A percentile compares a stretch with the other conserved stretches of the same genome.
These are phyloP conservation scores for Cystofilobasidium macerans DNA, from an alignment of 768 basidiomycete genomes.

Conservation along the genomic window DNA sequence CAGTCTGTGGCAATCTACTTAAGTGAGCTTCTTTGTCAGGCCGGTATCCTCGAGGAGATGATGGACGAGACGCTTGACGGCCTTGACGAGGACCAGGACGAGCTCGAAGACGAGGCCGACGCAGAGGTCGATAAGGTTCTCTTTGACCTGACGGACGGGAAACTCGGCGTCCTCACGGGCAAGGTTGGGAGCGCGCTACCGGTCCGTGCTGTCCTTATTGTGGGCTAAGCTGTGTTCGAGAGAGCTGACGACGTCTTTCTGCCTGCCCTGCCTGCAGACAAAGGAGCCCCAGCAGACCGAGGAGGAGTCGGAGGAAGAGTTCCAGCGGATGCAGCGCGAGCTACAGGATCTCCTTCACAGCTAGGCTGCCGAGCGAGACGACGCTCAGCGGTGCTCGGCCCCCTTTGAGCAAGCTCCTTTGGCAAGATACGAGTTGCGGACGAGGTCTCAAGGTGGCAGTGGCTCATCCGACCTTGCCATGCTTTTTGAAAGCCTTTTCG, in stretches of 20 bases:
- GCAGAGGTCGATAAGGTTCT: conserved; percentile 94
- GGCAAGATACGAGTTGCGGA: no score
- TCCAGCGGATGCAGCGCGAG: conserved; percentile 83
- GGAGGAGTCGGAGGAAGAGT: conserved; percentile 71
- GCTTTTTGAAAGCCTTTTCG: no score
- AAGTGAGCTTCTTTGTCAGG: no score
- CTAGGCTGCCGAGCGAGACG: conserved; percentile 34
- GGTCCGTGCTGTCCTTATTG: conserved; percentile 20
- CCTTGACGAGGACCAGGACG: conserved; percentile 77
- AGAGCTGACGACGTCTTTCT: background rate
- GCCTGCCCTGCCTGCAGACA: background rate
- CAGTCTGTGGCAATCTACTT: conserved; percentile 22
- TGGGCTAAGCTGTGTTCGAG: background rate
- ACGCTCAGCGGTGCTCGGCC: no score
- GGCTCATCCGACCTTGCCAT: no score
- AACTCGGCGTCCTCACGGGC: conserved; percentile 40
- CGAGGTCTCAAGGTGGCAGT: no score
- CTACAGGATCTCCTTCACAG: conserved; percentile 71
- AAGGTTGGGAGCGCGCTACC: conserved; percentile 30
- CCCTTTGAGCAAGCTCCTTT: no score
- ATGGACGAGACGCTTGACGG: conserved; percentile 74
- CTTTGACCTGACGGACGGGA: conserved; percentile 89
- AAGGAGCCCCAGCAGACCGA: conserved; percentile 57
- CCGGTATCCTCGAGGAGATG: conserved; percentile 98
- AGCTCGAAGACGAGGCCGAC: conserved; percentile 90